A percentile compares a stretch with the other conserved stretches of the same genome.
Conservation (phyloP, 192 early-diverging fungal genomes). For the Backusella macrospora region DNA sequence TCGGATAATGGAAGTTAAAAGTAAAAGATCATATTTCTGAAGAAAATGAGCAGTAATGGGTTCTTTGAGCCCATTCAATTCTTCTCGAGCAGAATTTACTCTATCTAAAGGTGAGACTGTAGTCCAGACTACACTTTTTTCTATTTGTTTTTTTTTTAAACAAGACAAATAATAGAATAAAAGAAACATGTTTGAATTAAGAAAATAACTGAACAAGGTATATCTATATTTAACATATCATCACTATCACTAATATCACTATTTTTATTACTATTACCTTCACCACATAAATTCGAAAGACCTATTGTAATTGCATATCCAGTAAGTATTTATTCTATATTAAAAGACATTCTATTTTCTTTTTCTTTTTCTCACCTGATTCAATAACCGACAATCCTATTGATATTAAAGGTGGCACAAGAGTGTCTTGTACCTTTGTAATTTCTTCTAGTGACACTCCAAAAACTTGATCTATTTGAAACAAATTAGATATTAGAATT, state of each 20-base stretch:
- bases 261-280: conserved; percentile 26
- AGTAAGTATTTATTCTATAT: background rate
- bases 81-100: conserved; percentile 65
- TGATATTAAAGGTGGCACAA: conserved; percentile 63
- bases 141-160: conserved; percentile 32
- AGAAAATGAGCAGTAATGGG: conserved; percentile 59
- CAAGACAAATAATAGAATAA: background rate
- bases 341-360: background rate
- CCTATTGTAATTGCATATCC: background rate
- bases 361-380: conserved; percentile 40
- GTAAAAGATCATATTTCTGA: conserved; percentile 58
- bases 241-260: background rate
- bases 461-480: conserved; percentile 65
- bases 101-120: conserved; percentile 54
- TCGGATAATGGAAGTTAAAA: conserved; percentile 62
- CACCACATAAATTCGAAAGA: conserved; percentile 16
- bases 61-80: conserved; percentile 59
- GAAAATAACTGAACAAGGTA: conserved; percentile 6
- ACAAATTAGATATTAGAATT: conserved; percentile 5
- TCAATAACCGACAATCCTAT: conserved; percentile 65
- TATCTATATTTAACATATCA: too few species aligned
- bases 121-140: conserved; percentile 64
- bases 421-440: conserved; percentile 56
- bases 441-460: conserved; percentile 74
- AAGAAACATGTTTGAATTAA: background rate